Evolutionary conservation across 164 flowering plant species (phyloP).

Genomic region (Taxillus chinensis): DNA sequence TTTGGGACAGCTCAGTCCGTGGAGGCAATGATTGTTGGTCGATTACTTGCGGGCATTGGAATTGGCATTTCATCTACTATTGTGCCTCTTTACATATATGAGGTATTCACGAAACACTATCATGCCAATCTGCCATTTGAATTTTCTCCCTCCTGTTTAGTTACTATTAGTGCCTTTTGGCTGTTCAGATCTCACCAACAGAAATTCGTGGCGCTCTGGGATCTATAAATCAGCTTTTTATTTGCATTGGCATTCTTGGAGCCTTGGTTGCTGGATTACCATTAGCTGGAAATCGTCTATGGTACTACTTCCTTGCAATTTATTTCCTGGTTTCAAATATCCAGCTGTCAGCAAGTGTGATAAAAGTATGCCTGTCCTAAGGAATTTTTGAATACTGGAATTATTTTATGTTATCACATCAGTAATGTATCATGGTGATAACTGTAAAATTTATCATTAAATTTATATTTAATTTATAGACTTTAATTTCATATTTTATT

Average conservation of each 20-base stretch:
- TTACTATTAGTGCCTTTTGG: conserved; percentile 5
- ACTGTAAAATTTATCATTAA: too few species aligned
- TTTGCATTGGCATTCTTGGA: conserved; percentile 87
- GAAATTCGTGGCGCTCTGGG: conserved; percentile 99
- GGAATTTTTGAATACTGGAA: too few species aligned
- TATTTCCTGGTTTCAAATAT: not conserved
- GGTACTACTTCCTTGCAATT: conserved; percentile 33
- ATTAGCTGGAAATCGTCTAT: conserved; percentile 72
- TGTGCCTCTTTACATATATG: conserved; percentile 96
- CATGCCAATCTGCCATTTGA: not conserved
- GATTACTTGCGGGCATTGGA: conserved; percentile 92
- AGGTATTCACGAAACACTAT: conserved; percentile 32
- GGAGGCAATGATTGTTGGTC: conserved; percentile 84
- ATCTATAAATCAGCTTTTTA: conserved; percentile 88
- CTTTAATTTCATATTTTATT: too few species aligned
- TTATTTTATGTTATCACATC: too few species aligned
- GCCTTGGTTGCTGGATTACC: conserved; percentile 97
- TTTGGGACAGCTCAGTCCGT: conserved; percentile 83
- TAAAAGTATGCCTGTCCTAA: too few species aligned
- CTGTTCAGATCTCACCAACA: conserved; percentile 83
- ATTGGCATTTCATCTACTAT: conserved; percentile 95
- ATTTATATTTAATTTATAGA: too few species aligned
- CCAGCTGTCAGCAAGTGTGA: too few species aligned
- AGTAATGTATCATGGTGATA: too few species aligned
- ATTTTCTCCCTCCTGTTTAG: not conserved